Base-by-base conservation (phyloP, 352 stramenopile genomes). In the Globisporangium solare region DNA sequence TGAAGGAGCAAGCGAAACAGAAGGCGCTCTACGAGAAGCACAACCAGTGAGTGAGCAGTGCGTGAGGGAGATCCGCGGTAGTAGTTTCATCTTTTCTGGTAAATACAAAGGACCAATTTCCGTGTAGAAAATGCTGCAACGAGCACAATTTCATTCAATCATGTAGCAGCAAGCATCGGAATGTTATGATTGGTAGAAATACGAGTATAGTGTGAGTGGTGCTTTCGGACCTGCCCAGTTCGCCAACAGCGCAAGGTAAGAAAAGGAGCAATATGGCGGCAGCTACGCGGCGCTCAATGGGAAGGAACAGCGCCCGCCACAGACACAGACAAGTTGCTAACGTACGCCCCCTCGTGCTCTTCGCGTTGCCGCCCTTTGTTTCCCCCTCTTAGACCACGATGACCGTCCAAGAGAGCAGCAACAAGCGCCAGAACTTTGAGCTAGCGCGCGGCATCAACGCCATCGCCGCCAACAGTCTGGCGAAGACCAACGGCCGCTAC, bases 1-100 rank as follows among this genome's bases (percentile, higher is more conserved):
- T 84, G 18, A 99, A 99, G 74, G 94, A 98, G 48, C 87, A 95
- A 68, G 75, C 88, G 47, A 99, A 99, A 74, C 97, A 99, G 64
- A 95, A 95, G 64, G 83, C 93, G 62, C 70, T 95, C 2, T 94
- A 86, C 61, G 82, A 95, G 22, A 94, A 95, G 71, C 69, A 86
- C 60, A 71, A 67, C 58, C 67, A 75, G 53, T 67, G 22, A 75
- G 53, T 67, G 22, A 58, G 35, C 18, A 32, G 10, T 21, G 17
- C 32, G 22, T 2, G 21, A 31, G 6, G 13, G 17, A 42, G 8
- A 24, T 11, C 5, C 37, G 47, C 11, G 24, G 15, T 31, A 27
- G n/a, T 22, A 47, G 37, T 56, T 6, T 31, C 24, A 6, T 31
- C 27, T 35, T 35, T 35, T 35, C 27, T 6, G 27, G 27, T 35